phyloP scores from a whole-genome alignment of 139 green algal genomes.

The Volvox reticuliferus region DNA sequence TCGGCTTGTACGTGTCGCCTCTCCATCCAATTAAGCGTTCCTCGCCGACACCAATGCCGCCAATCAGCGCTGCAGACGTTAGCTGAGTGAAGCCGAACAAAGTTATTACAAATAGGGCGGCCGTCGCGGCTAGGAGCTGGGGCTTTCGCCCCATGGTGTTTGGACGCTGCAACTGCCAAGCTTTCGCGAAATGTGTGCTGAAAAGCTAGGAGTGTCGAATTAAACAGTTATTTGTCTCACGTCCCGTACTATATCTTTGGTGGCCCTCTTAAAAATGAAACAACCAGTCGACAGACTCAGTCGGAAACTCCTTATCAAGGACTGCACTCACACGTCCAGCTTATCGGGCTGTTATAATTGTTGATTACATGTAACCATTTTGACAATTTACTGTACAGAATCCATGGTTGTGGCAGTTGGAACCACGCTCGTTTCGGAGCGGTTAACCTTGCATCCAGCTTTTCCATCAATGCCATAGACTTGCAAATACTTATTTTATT shows the following conservation, averaged over 20 bases:
- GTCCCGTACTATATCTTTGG: too few species aligned
- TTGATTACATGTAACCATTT: too few species aligned
- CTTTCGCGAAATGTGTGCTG: not conserved
- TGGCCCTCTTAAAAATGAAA: too few species aligned
- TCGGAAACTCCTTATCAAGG: too few species aligned
- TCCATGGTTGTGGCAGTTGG: too few species aligned
- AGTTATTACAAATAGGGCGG: not conserved
- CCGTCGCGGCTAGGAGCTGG: not conserved
- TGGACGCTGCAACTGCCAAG: not conserved
- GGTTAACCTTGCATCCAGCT: not conserved
- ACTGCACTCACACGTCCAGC: too few species aligned
- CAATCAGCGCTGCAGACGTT: not conserved
- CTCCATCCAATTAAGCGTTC: constrained; percentile 60
- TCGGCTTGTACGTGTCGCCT: constrained; percentile 58
- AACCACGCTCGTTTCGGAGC: not conserved
- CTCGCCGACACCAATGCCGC: constrained; percentile 7
- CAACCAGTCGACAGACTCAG: too few species aligned
- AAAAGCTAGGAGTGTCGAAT: not conserved
- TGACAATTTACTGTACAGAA: too few species aligned
- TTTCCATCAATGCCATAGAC: too few species aligned
- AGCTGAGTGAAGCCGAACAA: not conserved
- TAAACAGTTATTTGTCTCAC: not conserved
- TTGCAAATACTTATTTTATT: too few species aligned
- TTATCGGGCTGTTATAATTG: too few species aligned
- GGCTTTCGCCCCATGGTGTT: constrained; percentile 3